A percentile compares a stretch with the other conserved stretches of the same genome.
Conservation (phyloP, 768 basidiomycete genomes). For the Terana coerulea region DNA sequence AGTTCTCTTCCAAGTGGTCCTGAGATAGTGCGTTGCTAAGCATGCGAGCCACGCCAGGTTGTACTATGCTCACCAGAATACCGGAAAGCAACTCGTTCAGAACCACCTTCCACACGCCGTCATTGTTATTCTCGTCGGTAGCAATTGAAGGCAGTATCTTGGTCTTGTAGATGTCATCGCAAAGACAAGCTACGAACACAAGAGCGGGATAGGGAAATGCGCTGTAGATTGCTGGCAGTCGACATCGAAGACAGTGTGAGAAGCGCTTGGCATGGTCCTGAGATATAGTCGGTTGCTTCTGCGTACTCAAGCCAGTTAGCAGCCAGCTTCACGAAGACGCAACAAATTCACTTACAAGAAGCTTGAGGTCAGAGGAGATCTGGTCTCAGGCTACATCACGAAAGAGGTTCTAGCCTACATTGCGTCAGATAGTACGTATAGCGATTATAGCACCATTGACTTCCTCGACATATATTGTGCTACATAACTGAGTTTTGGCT, state of each 20-base stretch:
- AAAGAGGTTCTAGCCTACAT: too few relatives aligned
- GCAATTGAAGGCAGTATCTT: slow-evolving; percentile 30
- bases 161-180: slow-evolving; percentile 35
- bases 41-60: not conserved
- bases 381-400: too few relatives aligned
- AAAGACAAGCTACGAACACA: slow-evolving; percentile 37
- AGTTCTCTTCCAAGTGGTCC: slow-evolving; percentile 28
- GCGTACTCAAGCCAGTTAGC: not conserved
- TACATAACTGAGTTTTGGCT: too few relatives aligned
- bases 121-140: slow-evolving; percentile 12
- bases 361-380: slow-evolving; percentile 37
- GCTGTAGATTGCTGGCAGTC: slow-evolving; percentile 42
- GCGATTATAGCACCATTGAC: too few relatives aligned
- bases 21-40: slow-evolving; percentile 5
- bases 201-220: slow-evolving; percentile 36
- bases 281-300: slow-evolving; percentile 40
- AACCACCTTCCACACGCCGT: slow-evolving; percentile 41
- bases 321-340: not conserved
- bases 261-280: slow-evolving; percentile 36
- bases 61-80: slow-evolving; percentile 35
- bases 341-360: slow-evolving; percentile 35
- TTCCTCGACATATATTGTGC: too few relatives aligned
- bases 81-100: slow-evolving; percentile 50
- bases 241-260: slow-evolving; percentile 36
- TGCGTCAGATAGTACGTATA: too few relatives aligned